phyloP scores from a whole-genome alignment of 164 flowering plant species.

The Malania oleifera region DNA sequence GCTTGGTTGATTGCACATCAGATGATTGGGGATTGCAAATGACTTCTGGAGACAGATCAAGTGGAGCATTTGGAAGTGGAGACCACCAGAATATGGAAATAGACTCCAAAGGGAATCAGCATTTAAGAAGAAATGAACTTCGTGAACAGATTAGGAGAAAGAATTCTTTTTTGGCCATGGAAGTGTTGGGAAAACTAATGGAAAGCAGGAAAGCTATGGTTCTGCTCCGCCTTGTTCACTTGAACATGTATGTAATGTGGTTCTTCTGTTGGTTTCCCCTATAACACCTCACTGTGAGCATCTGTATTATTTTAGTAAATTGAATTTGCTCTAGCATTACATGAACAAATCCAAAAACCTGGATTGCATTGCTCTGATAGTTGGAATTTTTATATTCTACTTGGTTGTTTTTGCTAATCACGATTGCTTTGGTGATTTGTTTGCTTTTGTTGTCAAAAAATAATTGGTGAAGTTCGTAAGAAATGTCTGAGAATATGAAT shows the following conservation, averaged over 20 bases:
- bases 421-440: too few species aligned
- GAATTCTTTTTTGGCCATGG: conserved; percentile 57
- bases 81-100: conserved; percentile 50
- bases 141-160: conserved; percentile 41
- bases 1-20: conserved; percentile 58
- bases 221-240: conserved; percentile 51
- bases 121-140: conserved; percentile 33
- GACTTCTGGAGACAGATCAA: conserved; percentile 26
- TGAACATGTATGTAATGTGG: conserved; percentile 42
- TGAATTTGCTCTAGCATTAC: background rate
- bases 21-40: conserved; percentile 67
- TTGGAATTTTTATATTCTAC: background rate
- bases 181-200: conserved; percentile 53
- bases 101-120: conserved; percentile 28
- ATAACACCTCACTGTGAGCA: background rate
- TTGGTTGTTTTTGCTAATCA: background rate
- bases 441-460: too few species aligned
- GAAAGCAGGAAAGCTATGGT: conserved; percentile 43
- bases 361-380: background rate
- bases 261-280: conserved; percentile 1
- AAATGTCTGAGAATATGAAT: too few species aligned
- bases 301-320: background rate
- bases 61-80: conserved; percentile 24
- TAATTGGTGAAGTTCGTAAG: too few species aligned
- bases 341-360: background rate